phyloP scores from a whole-genome alignment of 441 rosid genomes.

The Eruca vesicaria region DNA sequence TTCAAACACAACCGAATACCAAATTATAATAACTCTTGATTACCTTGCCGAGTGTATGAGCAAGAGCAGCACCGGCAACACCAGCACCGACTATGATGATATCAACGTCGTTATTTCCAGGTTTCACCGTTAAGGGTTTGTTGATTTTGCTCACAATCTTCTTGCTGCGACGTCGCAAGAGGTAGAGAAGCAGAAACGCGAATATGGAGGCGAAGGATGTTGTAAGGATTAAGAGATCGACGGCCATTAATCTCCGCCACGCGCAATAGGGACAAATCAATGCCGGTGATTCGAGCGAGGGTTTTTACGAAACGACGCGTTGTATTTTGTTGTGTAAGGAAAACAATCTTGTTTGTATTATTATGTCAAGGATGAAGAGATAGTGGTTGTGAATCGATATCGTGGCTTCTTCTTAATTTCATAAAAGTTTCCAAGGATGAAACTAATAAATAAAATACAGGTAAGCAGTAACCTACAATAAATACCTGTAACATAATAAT shows the following conservation, averaged over 20 bases:
- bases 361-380: constrained; percentile 6
- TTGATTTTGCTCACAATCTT: constrained; percentile 4
- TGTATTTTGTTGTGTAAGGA: background rate
- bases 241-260: constrained; percentile 14
- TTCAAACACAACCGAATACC: too few species aligned
- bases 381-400: constrained; percentile 17
- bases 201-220: constrained; percentile 43
- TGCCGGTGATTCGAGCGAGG: background rate
- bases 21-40: background rate
- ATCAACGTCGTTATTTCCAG: constrained; percentile 37
- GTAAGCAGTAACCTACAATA: background rate
- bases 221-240: constrained; percentile 35
- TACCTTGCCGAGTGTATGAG: constrained; percentile 76
- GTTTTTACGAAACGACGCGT: constrained; percentile 16
- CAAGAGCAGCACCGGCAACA: constrained; percentile 80
- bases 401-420: constrained; percentile 20
- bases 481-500: background rate
- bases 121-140: constrained; percentile 17
- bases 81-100: constrained; percentile 76
- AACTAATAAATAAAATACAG: background rate
- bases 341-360: background rate
- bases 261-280: background rate
- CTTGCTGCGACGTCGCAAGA: constrained; percentile 34
- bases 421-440: background rate
- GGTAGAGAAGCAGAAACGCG: constrained; percentile 41